These are phyloP conservation scores for Penicillium sp. DNA, from an alignment of 2,329 filamentous ascomycete genomes.

Conservation along the genomic window DNA sequence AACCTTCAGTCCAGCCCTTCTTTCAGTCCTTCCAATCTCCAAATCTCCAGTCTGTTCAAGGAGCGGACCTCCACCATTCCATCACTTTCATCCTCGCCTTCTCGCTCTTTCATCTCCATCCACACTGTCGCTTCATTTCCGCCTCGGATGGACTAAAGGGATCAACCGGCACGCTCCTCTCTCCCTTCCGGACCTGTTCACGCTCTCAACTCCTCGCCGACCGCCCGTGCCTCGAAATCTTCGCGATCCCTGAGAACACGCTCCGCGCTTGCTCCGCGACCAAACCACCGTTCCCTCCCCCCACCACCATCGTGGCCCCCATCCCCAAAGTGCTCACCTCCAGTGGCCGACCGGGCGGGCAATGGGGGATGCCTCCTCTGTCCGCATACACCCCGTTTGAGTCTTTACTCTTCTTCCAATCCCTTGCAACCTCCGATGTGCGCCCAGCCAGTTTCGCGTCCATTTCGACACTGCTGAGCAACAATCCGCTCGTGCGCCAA, in stretches of 20 bases:
- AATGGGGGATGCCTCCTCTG: slow-evolving; percentile 60
- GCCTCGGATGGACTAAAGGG: slow-evolving; percentile 1
- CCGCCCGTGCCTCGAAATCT: slow-evolving; percentile 6
- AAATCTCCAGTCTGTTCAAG: not conserved
- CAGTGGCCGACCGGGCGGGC: slow-evolving; percentile 42
- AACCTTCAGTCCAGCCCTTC: not conserved
- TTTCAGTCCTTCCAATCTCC: not conserved
- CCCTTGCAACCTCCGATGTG: slow-evolving; percentile 68
- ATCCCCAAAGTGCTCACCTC: slow-evolving; percentile 36
- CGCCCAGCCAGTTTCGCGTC: slow-evolving; percentile 66
- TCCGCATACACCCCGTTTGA: slow-evolving; percentile 80
- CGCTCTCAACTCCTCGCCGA: not conserved
- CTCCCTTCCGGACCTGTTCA: slow-evolving; percentile 1
- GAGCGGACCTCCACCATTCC: not conserved
- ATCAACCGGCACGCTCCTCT: slow-evolving; percentile 1
- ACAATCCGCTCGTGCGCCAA: slow-evolving; percentile 71
- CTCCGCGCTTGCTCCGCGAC: slow-evolving; percentile 7
- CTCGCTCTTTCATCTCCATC: not conserved
- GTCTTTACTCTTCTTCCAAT: slow-evolving; percentile 82
- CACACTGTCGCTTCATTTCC: not conserved
- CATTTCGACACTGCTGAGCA: slow-evolving; percentile 74
- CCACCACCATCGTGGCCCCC: slow-evolving; percentile 39
- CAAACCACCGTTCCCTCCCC: not conserved
- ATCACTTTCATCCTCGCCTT: not conserved
- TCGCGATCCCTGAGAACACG: slow-evolving; percentile 11